phyloP scores from a whole-genome alignment of 345 rosid genomes.

The thale cress (Arabidopsis thaliana) region TAIR10.1 NC_003075.7:13797001-13797500 shows the following conservation, averaged over 20 bases:
- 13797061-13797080: neutral
- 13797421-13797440: too few relatives aligned
- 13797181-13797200: constrained; percentile 23
- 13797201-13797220: neutral
- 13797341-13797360: too few relatives aligned
- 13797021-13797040: constrained; percentile 68
- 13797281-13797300: too few relatives aligned
- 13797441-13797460: too few relatives aligned
- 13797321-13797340: too few relatives aligned
- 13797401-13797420: too few relatives aligned
- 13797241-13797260: neutral
- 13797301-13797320: too few relatives aligned
- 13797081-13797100: constrained; percentile 3
- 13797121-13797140: constrained; percentile 18
- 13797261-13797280: neutral
- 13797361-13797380: too few relatives aligned
- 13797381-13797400: too few relatives aligned
- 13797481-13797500: too few relatives aligned
- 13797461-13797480: too few relatives aligned
- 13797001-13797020: constrained; percentile 74
- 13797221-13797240: neutral
- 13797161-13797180: neutral
- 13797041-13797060: neutral
- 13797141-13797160: constrained; percentile 12
- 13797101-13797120: constrained; percentile 9